Percentiles rank a stretch among this genome's conserved stretches.
These are phyloP conservation scores for Eucalyptus regnans DNA, from an alignment of 345 rosid genomes.

Conservation along the genomic window DNA sequence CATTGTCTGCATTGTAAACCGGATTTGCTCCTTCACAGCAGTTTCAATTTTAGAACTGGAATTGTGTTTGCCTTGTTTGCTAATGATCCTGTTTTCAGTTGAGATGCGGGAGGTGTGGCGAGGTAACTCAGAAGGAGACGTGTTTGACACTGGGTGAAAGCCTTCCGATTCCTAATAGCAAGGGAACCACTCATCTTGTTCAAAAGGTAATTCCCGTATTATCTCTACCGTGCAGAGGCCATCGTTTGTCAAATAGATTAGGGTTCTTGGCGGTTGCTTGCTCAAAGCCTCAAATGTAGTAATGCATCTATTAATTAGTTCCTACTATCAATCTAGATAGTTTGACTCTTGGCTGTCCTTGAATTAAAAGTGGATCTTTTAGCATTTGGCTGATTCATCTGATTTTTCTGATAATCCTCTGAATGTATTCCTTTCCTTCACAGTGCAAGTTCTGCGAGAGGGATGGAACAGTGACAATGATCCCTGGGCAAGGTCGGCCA, in stretches of 20 bases:
- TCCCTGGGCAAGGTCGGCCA: conserved; percentile 57
- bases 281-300: background rate
- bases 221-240: background rate
- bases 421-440: background rate
- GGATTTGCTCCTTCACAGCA: background rate
- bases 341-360: background rate
- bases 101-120: conserved; percentile 78
- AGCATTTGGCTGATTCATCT: background rate
- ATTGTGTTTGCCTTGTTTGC: background rate
- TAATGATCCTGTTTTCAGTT: conserved; percentile 18
- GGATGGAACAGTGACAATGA: conserved; percentile 76
- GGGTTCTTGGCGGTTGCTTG: background rate
- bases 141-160: conserved; percentile 60
- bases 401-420: background rate
- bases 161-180: conserved; percentile 35
- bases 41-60: background rate
- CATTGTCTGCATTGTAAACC: background rate
- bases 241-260: background rate
- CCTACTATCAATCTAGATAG: background rate
- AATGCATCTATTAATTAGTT: background rate
- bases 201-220: conserved; percentile 45
- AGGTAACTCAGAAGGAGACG: conserved; percentile 72
- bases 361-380: background rate
- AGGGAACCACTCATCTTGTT: conserved; percentile 64
- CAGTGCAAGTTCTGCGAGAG: conserved; percentile 87